Percentiles rank a stretch among this genome's conserved stretches.
Conservation (phyloP, 2,329 filamentous ascomycete species). For the Cladosporium sp. region DNA sequence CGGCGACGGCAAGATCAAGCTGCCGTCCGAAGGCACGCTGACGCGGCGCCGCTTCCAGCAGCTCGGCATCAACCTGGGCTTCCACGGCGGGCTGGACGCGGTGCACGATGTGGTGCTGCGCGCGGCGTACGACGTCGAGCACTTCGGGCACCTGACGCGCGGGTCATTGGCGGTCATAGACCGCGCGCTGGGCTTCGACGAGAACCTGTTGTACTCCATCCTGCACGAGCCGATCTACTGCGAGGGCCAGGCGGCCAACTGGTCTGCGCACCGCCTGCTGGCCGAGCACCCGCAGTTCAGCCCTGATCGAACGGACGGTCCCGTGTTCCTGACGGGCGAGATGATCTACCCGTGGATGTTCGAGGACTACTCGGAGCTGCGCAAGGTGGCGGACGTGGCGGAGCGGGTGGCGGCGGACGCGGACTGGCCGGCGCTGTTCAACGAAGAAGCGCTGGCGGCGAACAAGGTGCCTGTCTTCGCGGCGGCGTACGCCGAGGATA, state of each 20-base stretch:
- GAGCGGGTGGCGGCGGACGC: slow-evolving; percentile 61
- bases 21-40: slow-evolving; percentile 67
- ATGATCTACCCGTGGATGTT: slow-evolving; percentile 89
- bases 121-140: slow-evolving; percentile 64
- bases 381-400: slow-evolving; percentile 61
- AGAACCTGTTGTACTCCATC: slow-evolving; percentile 74
- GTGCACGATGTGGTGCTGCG: slow-evolving; percentile 70
- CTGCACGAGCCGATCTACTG: slow-evolving; percentile 88
- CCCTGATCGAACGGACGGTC: slow-evolving; percentile 38
- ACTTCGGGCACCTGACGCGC: slow-evolving; percentile 68
- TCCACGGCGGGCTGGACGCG: slow-evolving; percentile 67
- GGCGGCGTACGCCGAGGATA: slow-evolving; percentile 76
- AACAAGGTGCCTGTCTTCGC: slow-evolving; percentile 85
- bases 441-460: slow-evolving; percentile 61
- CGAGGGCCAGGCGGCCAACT: slow-evolving; percentile 61
- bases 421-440: slow-evolving; percentile 72
- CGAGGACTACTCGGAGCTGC: slow-evolving; percentile 69
- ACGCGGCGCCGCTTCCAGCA: slow-evolving; percentile 70
- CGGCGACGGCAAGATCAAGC: slow-evolving; percentile 51
- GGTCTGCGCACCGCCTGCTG: slow-evolving; percentile 66
- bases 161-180: slow-evolving; percentile 66
- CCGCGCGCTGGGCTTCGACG: slow-evolving; percentile 62
- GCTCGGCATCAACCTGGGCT: slow-evolving; percentile 70
- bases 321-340: slow-evolving; percentile 79
- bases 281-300: slow-evolving; percentile 44